These are phyloP conservation scores for Xylariales sp. DNA, from an alignment of 2,329 filamentous ascomycete species.

Conservation along the genomic window DNA sequence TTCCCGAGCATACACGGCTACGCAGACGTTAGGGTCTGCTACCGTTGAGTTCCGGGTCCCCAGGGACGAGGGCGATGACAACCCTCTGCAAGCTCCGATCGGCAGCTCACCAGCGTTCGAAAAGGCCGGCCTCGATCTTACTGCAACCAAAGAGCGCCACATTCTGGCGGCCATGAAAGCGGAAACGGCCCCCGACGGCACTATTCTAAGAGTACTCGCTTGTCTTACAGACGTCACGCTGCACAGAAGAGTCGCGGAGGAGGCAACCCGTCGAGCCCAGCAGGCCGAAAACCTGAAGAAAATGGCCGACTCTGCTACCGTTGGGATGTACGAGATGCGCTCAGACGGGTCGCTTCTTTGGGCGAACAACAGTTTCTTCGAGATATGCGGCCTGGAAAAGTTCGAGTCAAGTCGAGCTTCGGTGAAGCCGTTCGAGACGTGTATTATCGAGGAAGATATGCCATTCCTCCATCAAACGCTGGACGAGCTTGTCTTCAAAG, in stretches of 20 bases:
- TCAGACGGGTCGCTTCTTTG: conserved; percentile 43
- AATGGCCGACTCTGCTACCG: conserved; percentile 49
- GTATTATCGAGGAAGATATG: conserved; percentile 41
- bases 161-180: conserved; percentile 44
- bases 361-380: conserved; percentile 50
- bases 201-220: conserved; percentile 39
- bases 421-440: conserved; percentile 40
- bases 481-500: conserved; percentile 32
- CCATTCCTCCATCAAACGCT: conserved; percentile 34
- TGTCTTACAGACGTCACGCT: conserved; percentile 48
- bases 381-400: conserved; percentile 45
- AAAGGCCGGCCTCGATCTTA: conserved; percentile 27
- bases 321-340: conserved; percentile 51
- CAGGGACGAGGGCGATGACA: conserved; percentile 14
- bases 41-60: conserved; percentile 45
- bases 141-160: conserved; percentile 31
- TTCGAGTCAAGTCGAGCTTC: conserved; percentile 31
- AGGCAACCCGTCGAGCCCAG: conserved; percentile 43
- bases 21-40: conserved; percentile 30
- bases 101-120: conserved; percentile 31
- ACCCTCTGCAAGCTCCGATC: conserved; percentile 20
- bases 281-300: conserved; percentile 49
- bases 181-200: conserved; percentile 38
- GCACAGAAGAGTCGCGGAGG: conserved; percentile 44
- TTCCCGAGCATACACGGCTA: conserved; percentile 34